These are phyloP conservation scores for Calonectria crousiana DNA, from an alignment of 2,329 filamentous ascomycete genomes.

Conservation along the genomic window DNA sequence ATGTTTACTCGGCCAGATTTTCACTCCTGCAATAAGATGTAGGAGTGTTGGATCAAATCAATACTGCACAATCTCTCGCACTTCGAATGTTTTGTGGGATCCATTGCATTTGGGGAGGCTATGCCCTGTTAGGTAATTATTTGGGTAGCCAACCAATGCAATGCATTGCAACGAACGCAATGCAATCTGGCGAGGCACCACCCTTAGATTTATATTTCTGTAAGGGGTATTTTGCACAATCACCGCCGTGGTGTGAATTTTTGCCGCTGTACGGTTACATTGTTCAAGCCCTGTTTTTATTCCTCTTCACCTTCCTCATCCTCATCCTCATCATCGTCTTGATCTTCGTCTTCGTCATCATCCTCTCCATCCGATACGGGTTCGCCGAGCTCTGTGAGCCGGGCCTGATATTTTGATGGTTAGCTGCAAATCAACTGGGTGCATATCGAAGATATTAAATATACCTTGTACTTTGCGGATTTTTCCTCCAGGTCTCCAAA, in stretches of 20 bases:
- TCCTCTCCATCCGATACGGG: slow-evolving; percentile 82
- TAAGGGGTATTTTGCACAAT: slow-evolving; percentile 43
- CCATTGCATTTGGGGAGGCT: slow-evolving; percentile 49
- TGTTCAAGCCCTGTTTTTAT: slow-evolving; percentile 4
- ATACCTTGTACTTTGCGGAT: slow-evolving; percentile 78
- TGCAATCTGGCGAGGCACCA: slow-evolving; percentile 45
- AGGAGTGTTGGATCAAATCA: background rate
- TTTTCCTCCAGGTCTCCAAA: slow-evolving; percentile 87
- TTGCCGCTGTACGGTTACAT: slow-evolving; percentile 14
- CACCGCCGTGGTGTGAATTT: background rate
- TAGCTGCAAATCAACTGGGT: slow-evolving; percentile 19
- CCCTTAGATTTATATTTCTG: slow-evolving; percentile 41
- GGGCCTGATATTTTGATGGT: slow-evolving; percentile 55
- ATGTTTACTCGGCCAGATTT: slow-evolving; percentile 37
- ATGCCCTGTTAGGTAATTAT: slow-evolving; percentile 44
- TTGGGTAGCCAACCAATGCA: slow-evolving; percentile 28
- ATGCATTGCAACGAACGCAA: slow-evolving; percentile 28
- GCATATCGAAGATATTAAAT: slow-evolving; percentile 31
- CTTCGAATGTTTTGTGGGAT: slow-evolving; percentile 46
- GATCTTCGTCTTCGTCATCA: slow-evolving; percentile 65
- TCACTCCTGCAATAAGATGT: slow-evolving; percentile 40
- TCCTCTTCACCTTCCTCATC: slow-evolving; percentile 25
- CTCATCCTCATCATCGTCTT: slow-evolving; percentile 31
- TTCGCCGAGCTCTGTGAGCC: slow-evolving; percentile 75
- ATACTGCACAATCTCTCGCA: slow-evolving; percentile 22